Percentiles rank a stretch among this genome's conserved stretches.
Evolutionary conservation across 345 rosid genomes (phyloP).

Genomic region (Hibiscus mutabilis): DNA sequence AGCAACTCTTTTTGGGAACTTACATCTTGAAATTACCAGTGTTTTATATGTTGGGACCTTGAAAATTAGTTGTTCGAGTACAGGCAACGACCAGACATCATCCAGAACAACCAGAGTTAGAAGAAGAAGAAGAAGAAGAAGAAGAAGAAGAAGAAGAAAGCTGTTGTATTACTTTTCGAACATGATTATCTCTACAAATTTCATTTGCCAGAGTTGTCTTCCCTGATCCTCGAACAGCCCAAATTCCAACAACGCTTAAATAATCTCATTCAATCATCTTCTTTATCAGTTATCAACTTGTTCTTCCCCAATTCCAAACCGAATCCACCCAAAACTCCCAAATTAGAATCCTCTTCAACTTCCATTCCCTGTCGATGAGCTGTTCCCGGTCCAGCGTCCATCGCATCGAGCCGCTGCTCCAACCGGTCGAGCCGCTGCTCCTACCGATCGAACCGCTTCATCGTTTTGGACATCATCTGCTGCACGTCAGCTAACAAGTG

Average conservation of each 20-base stretch:
- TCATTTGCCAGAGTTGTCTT: constrained; percentile 82
- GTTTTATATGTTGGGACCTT: constrained; percentile 50
- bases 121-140: background rate
- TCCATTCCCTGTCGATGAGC: constrained; percentile 20
- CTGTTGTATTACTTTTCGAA: constrained; percentile 22
- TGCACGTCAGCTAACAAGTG: constrained; percentile 65
- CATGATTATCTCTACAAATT: constrained; percentile 49
- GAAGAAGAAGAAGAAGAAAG: background rate
- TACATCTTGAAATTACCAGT: constrained; percentile 70
- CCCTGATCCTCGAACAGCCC: constrained; percentile 85
- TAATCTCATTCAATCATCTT: constrained; percentile 43
- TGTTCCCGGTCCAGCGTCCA: constrained; percentile 34
- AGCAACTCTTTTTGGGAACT: constrained; percentile 31
- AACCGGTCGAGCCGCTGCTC: too few species aligned
- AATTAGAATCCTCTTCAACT: constrained; percentile 29
- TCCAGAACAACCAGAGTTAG: constrained; percentile 65
- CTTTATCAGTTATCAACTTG: constrained; percentile 66
- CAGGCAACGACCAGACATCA: constrained; percentile 71
- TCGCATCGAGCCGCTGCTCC: constrained; percentile 40
- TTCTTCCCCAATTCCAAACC: constrained; percentile 62
- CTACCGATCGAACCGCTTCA: constrained; percentile 47
- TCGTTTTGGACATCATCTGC: constrained; percentile 29
- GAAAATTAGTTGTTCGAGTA: constrained; percentile 51
- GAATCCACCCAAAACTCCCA: constrained; percentile 32
- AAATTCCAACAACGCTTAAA: constrained; percentile 43